Conservation (phyloP, 257 asterid species). For the Rhazya stricta region DNA sequence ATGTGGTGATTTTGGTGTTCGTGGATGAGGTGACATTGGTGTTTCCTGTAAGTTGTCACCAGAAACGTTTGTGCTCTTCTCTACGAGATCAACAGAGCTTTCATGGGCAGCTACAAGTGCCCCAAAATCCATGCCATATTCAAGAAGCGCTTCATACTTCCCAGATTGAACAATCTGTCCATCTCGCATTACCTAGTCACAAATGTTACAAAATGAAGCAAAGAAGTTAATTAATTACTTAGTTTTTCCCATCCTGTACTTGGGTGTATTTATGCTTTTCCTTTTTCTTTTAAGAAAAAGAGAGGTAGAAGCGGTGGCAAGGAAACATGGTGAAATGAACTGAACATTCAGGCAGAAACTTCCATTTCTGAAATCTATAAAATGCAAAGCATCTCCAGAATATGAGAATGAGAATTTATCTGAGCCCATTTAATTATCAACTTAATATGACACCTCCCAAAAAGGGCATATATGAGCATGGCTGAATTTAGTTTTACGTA, state of each 20-base stretch:
- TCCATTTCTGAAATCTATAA: not conserved
- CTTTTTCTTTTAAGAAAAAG: too few species aligned
- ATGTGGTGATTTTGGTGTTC: constrained; percentile 14
- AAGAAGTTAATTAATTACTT: not conserved
- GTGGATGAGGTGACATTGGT: constrained; percentile 23
- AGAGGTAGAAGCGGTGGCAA: not conserved
- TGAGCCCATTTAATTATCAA: not conserved
- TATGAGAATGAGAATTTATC: not conserved
- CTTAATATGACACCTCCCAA: not conserved
- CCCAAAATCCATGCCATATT: constrained; percentile 46
- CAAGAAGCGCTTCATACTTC: constrained; percentile 41
- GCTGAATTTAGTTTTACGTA: too few species aligned
- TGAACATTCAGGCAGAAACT: not conserved
- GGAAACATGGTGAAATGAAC: not conserved
- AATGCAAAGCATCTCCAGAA: not conserved
- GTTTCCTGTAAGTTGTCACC: constrained; percentile 12
- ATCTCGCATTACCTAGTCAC: constrained; percentile 55
- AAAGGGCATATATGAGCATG: not conserved
- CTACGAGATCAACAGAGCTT: constrained; percentile 58
- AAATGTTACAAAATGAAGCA: constrained; percentile 2
- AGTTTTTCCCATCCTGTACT: not conserved
- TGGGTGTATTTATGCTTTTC: not conserved
- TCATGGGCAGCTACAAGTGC: constrained; percentile 74
- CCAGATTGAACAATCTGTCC: constrained; percentile 73
- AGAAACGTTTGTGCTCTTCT: constrained; percentile 16